Conservation (phyloP, 2,329 filamentous ascomycete genomes). For the Plectosphaerella sp. region DNA sequence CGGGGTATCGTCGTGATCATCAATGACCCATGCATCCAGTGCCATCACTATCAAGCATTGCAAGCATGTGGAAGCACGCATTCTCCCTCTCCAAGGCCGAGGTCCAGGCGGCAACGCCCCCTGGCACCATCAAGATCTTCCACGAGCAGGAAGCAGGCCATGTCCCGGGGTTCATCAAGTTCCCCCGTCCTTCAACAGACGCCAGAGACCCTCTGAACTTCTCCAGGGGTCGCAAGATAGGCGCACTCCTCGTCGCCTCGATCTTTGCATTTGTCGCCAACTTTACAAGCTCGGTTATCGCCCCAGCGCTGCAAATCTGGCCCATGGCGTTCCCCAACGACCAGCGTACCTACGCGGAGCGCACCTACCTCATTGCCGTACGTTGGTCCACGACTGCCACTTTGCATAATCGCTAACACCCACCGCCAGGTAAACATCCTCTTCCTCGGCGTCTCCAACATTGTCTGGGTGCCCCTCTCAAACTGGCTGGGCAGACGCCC, state of each 20-base stretch:
- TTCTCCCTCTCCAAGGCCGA: background rate
- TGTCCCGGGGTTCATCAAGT: conserved; percentile 9
- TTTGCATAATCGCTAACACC: background rate
- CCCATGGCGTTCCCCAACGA: conserved; percentile 21
- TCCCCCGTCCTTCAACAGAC: conserved; percentile 20
- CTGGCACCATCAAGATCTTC: background rate
- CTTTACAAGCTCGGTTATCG: conserved; percentile 23
- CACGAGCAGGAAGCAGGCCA: background rate
- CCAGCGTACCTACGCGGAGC: conserved; percentile 14
- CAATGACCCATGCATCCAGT: too few relatives aligned
- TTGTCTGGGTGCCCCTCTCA: conserved; percentile 30
- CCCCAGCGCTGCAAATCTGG: conserved; percentile 27
- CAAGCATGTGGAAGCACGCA: background rate
- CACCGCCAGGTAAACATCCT: conserved; percentile 23
- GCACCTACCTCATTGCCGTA: conserved; percentile 26
- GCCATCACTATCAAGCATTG: too few relatives aligned
- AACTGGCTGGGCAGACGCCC: conserved; percentile 28
- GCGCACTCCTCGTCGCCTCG: conserved; percentile 19
- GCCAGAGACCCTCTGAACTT: conserved; percentile 32
- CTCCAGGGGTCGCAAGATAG: conserved; percentile 23
- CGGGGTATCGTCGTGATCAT: too few relatives aligned
- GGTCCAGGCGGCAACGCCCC: background rate
- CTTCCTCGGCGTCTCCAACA: conserved; percentile 25
- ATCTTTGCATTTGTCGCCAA: conserved; percentile 29
- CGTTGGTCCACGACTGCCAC: background rate